Base-by-base conservation (phyloP, 371 early-diverging fungal genomes). In the Funneliformis caledonium region DNA sequence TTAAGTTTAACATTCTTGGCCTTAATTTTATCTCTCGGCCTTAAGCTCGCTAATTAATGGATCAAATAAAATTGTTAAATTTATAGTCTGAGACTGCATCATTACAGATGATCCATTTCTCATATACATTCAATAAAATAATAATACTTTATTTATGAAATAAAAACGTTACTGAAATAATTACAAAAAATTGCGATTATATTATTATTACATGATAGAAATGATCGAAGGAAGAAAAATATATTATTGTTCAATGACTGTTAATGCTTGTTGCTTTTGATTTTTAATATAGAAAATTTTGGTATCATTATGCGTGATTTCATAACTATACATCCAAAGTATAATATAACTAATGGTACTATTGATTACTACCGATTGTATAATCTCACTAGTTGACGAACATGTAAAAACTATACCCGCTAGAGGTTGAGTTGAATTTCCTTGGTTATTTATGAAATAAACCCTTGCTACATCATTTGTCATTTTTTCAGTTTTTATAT, bases 381-480 rank as follows among this genome's bases (percentile, higher is more conserved):
- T 47, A 47, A 47, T 47, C 47, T 47, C 47, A 9, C 47, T 2
- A 37, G 37, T 37, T 37, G 37, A 37, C 2, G 37, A 37, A 37
- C 37, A 37, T 37, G 37, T 37, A 37, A 1, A 37, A 37, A 37
- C 26, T 3, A 4, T 67, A 67, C 5, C 22, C 11, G 67, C 3
- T 67, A 5, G 67, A 67, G 22, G 11, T 67, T 1, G 67, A 67
- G 22, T 67, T 67, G 11, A 5, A 67, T 22, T 11, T 11, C 26
- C 67, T 67, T 22, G 67, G 22, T 37, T 67, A 5, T 67, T 67
- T 5, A 67, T 5, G 5, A 67, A 67, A 67, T 67, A 67, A 12
- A 67, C 22, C 26, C 67, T 67, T 67, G 67, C 5, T 67, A 67
- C 5, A 67, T 67, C 67, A 67, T 12, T 67, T 2, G 67, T 67